Evolutionary conservation across 139 green algal species (phyloP), one percentile per base, ranked within the genome.

Genomic region (Chlamydomonas sp.): DNA sequence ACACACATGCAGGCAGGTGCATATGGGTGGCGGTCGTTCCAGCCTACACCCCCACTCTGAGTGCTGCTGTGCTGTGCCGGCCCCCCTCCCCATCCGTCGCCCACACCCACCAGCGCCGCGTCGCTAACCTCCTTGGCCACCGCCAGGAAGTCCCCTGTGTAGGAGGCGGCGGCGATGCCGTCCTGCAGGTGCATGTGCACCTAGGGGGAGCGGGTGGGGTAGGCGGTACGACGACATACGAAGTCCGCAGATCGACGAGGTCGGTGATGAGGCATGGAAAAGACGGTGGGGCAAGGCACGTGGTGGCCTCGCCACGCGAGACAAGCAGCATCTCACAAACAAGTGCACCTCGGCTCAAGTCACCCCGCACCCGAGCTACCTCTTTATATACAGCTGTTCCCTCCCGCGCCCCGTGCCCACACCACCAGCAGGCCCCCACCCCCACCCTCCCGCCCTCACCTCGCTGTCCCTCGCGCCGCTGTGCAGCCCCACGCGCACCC

Each of bases 401-500:
- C 64, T 12, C 64, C 64, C 64, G 9, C 64, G 5, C 71, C 58
- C 8, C 3, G 18, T 10, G 2, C 6, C 4, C 18, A 58, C 18
- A 58, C 71, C 18, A 6, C 18, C 18, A 9, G 31, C 31, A 0
- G 31, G 31, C 31, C 71, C 4, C 12, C 57, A 16, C 58, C 75
- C n/a, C 10, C 57, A 5, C 74, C 8, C 9, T 0, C 4, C 1
- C 10, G 14, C 2, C 1, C 72, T 57, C 72, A 67, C 73, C 80
- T 67, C 73, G 7, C 2, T 66, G 57, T 8, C 18, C 10, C 75
- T 57, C 57, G 14, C 49, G 1, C 57, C 75, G 9, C 57, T 68
- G 64, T 85, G 66, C 5, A 85, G 6, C 57, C 80, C 80, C 57
- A 85, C 62, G 0, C 80, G 80, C 2, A 85, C 66, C 10, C 80